Evolutionary conservation across 2,329 filamentous ascomycete species (phyloP), one percentile per base, ranked within the genome.

Genomic region (Aspergillus caelatus): DNA sequence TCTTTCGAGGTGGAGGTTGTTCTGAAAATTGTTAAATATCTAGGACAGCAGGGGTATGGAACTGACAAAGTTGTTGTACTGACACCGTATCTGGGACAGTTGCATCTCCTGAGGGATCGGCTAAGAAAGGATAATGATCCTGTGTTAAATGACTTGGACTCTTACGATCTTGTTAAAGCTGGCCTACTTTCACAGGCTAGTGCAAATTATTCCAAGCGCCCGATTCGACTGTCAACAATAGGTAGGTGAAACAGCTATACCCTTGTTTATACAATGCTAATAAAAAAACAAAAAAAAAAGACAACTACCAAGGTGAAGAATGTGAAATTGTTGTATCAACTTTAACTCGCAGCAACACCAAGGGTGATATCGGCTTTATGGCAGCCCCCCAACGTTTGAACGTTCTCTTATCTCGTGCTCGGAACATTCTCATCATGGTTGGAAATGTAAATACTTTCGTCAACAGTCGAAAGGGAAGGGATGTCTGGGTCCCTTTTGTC

Each of bases 231-330:
- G 11, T 36, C 34, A 4, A 36, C 34, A 0, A 36, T 36, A 3
- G 34, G 34, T 36, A 36, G 2, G 11, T 11, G 34, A 30, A 30
- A 30, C 5, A 30, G 28, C 5, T 30, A 30, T 30, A 9, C 28
- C 28, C 28, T 30, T 30, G 3, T 30, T 30, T 30, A 30, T 6
- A 30, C 28, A 30, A 39, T 41, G 39, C 41, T 16, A 32, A 39
- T 65, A 88, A 89, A 93, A 66, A 1, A 2, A 92, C 64, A 89
- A 88, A 89, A 93, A 66, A 1, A 2, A 92, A 63, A 89, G 90
- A 93, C 65, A 93, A 93, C 65, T 94, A 91, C 62, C 91, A 93
- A 72, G 90, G 91, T 1, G 91, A 93, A 70, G 91, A 94, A 67
- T 88, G 86, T 43, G 86, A 93, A 1, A 89, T 94, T 19, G 88